These are phyloP conservation scores for Rhododendron molle DNA, from an alignment of 148 eudicot species.

Conservation along the genomic window DNA sequence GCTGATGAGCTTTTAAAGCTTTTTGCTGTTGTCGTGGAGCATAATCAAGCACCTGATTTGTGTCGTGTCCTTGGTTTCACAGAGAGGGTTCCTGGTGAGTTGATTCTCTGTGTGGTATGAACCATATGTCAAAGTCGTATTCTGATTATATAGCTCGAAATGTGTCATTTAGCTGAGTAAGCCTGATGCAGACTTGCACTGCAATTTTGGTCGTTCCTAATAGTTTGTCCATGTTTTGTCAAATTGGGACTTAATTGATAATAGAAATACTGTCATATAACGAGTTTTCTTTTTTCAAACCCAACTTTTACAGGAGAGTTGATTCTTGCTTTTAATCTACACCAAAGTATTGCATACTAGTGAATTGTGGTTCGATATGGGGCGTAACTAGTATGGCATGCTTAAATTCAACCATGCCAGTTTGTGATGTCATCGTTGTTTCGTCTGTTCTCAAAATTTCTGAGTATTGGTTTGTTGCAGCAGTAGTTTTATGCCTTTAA, in stretches of 20 bases:
- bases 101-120: neutral
- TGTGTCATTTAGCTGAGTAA: neutral
- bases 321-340: neutral
- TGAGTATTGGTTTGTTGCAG: too few species aligned
- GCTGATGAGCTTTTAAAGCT: constrained; percentile 25
- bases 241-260: neutral
- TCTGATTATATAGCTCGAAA: neutral
- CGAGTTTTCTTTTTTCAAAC: neutral
- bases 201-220: neutral
- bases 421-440: neutral
- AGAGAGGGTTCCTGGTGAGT: constrained; percentile 39
- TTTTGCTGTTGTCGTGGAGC: constrained; percentile 14
- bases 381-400: neutral
- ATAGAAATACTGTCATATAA: neutral
- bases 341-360: neutral
- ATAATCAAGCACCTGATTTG: constrained; percentile 18
- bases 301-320: neutral
- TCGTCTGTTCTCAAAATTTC: too few species aligned
- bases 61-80: constrained; percentile 28
- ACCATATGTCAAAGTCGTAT: neutral
- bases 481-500: neutral
- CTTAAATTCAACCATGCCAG: neutral
- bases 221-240: neutral
- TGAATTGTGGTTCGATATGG: neutral
- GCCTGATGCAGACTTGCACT: neutral